phyloP scores from a whole-genome alignment of 352 stramenopile genomes.

The Phytophthora fragariaefolia region DNA sequence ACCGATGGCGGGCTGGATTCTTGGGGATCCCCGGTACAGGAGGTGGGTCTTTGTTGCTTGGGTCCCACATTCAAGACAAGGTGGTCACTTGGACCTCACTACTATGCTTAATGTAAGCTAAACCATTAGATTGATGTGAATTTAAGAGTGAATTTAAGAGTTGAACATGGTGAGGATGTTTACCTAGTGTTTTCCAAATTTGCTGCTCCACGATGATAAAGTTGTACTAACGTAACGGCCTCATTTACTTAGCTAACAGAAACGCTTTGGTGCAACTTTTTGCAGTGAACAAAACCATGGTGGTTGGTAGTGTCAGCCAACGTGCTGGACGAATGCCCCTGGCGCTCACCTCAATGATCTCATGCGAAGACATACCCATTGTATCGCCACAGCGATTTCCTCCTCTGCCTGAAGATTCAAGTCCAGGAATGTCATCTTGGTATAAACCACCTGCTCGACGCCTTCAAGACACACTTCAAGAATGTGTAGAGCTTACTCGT shows the following conservation, averaged over 20 bases:
- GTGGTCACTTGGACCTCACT: constrained; percentile 40
- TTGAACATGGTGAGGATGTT: neutral
- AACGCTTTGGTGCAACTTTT: neutral
- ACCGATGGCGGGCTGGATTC: constrained; percentile 55
- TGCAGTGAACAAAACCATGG: constrained; percentile 8
- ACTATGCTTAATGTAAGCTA: constrained; percentile 54
- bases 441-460: constrained; percentile 33
- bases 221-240: constrained; percentile 18
- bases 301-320: constrained; percentile 2
- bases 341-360: constrained; percentile 21
- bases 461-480: constrained; percentile 29
- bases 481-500: constrained; percentile 38
- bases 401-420: constrained; percentile 2
- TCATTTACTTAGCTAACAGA: neutral
- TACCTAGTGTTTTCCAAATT: constrained; percentile 6
- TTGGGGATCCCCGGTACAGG: constrained; percentile 41
- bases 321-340: constrained; percentile 28
- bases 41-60: constrained; percentile 54
- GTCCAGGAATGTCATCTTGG: constrained; percentile 5
- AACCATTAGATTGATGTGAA: neutral
- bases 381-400: constrained; percentile 28
- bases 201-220: neutral
- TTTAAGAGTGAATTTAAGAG: neutral
- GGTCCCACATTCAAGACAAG: constrained; percentile 35
- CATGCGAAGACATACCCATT: constrained; percentile 19